These are phyloP conservation scores for Colletotrichum lupini DNA, from an alignment of 2,329 filamentous ascomycete genomes.

Conservation along the genomic window DNA sequence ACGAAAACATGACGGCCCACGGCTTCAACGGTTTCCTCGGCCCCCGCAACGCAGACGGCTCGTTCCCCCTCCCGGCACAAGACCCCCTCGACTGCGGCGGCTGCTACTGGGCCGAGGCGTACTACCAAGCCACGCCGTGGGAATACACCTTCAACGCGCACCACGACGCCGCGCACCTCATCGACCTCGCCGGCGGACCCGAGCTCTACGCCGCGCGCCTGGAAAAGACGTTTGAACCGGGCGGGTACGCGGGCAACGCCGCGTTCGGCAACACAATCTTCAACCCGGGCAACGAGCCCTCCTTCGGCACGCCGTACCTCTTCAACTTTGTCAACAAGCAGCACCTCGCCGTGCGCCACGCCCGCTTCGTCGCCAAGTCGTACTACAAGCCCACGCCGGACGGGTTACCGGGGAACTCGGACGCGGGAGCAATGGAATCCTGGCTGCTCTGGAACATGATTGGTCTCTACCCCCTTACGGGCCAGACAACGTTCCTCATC, in stretches of 20 bases:
- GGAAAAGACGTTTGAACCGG: slow-evolving; percentile 69
- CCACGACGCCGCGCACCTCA: slow-evolving; percentile 69
- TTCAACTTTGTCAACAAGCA: slow-evolving; percentile 76
- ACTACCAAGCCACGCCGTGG: slow-evolving; percentile 71
- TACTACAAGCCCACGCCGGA: slow-evolving; percentile 66
- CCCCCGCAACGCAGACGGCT: slow-evolving; percentile 63
- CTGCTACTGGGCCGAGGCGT: slow-evolving; percentile 72
- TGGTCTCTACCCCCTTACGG: slow-evolving; percentile 75
- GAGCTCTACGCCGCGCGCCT: slow-evolving; percentile 67
- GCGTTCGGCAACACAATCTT: slow-evolving; percentile 68
- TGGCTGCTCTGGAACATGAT: slow-evolving; percentile 78
- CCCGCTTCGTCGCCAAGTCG: slow-evolving; percentile 67
- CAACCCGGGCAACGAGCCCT: slow-evolving; percentile 75
- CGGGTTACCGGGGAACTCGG: slow-evolving; percentile 76
- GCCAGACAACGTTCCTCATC: slow-evolving; percentile 75
- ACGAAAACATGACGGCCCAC: slow-evolving; percentile 65
- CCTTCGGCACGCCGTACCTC: slow-evolving; percentile 75
- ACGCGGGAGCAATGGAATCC: slow-evolving; percentile 79
- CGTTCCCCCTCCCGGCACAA: slow-evolving; percentile 62
- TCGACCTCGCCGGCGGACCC: slow-evolving; percentile 65
- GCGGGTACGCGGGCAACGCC: slow-evolving; percentile 52
- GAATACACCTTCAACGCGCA: slow-evolving; percentile 77
- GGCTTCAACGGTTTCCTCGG: slow-evolving; percentile 75
- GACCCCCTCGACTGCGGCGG: slow-evolving; percentile 70
- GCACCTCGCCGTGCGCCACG: slow-evolving; percentile 68